Base-by-base conservation (phyloP, 1,284 basidiomycete species). In the Cryptococcus sp. region DNA sequence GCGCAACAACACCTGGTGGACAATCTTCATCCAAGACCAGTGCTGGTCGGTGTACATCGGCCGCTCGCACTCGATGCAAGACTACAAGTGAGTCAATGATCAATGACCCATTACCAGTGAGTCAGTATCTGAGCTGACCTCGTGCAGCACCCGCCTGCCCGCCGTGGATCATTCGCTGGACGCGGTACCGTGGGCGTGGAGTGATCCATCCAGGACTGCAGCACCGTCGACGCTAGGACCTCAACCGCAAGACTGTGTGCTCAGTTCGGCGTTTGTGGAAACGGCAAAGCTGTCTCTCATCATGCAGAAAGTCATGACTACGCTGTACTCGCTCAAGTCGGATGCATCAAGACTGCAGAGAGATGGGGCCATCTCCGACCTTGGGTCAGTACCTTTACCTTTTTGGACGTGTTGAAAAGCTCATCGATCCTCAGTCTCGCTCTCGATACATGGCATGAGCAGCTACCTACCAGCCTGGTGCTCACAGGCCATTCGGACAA, bases 371-470 rank as follows among this genome's bases (percentile, higher is more conserved):
- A 61, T 68, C 52, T 64, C 58, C 51, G 58, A 68, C 43, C 52
- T 68, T 17, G 57, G 62, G 66, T 35, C 4, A 35, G 30, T 8
- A 35, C n/a, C n/a, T n/a, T n/a, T n/a, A n/a, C n/a, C n/a, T n/a
- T n/a, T n/a, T 35, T 5, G 8, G 30, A 35, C 30, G 30, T 35
- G 30, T 5, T 8, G 30, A 35, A 35, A 10, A 35, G 30, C 30
- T 35, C 5, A 35, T 10, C 30, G 13, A 8, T 13, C 8, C 30
- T 8, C 30, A 35, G 30, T 63, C 19, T 63, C 13, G 51, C 83
- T 58, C 80, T 88, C 11, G 84, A 85, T 62, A 81, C 79, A 1
- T 88, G 86, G 86, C 83, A 83, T 64, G 82, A 84, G 25, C 75
- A 78, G 0, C 77, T 88, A 2, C 77, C 85, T 0, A 74, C 82